These are phyloP conservation scores for Remersonia thermophila DNA, from an alignment of 2,329 filamentous ascomycete species.

Conservation along the genomic window DNA sequence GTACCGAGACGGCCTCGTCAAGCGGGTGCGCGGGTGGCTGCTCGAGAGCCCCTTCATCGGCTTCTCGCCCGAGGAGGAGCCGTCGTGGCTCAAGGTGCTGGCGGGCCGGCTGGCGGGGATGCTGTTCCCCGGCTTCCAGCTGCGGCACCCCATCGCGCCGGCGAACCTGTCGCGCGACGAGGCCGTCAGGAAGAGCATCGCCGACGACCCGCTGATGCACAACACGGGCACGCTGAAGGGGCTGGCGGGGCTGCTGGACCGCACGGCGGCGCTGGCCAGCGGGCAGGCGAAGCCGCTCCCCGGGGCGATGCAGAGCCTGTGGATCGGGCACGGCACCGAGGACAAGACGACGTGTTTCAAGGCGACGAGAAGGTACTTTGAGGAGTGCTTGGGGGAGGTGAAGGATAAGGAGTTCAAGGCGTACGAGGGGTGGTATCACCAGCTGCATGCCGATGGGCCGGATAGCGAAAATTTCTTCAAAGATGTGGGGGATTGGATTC, in stretches of 20 bases:
- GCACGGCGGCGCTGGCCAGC: slow-evolving; percentile 47
- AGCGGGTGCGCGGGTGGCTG: slow-evolving; percentile 58
- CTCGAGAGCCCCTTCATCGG: slow-evolving; percentile 69
- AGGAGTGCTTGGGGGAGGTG: slow-evolving; percentile 36
- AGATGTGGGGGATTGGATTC: slow-evolving; percentile 56
- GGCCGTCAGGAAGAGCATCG: slow-evolving; percentile 46
- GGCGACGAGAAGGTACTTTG: slow-evolving; percentile 52
- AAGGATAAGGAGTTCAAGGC: slow-evolving; percentile 58
- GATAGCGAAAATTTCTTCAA: slow-evolving; percentile 41
- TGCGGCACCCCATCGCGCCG: slow-evolving; percentile 52
- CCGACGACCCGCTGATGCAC: slow-evolving; percentile 61
- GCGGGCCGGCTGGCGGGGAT: slow-evolving; percentile 55
- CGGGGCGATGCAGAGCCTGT: slow-evolving; percentile 46
- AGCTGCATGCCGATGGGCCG: slow-evolving; percentile 48
- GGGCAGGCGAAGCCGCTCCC: slow-evolving; percentile 36
- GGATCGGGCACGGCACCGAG: slow-evolving; percentile 63
- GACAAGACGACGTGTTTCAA: slow-evolving; percentile 59
- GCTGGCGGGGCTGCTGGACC: slow-evolving; percentile 63
- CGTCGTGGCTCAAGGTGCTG: slow-evolving; percentile 49
- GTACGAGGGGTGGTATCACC: slow-evolving; percentile 72
- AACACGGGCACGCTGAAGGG: slow-evolving; percentile 79
- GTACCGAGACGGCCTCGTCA: slow-evolving; percentile 39
- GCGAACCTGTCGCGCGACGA: slow-evolving; percentile 56
- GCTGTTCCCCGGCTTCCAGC: slow-evolving; percentile 54
- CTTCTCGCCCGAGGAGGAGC: slow-evolving; percentile 53